Base-by-base conservation (phyloP, 192 early-diverging fungal species). In the Backusella mclennaniae region DNA sequence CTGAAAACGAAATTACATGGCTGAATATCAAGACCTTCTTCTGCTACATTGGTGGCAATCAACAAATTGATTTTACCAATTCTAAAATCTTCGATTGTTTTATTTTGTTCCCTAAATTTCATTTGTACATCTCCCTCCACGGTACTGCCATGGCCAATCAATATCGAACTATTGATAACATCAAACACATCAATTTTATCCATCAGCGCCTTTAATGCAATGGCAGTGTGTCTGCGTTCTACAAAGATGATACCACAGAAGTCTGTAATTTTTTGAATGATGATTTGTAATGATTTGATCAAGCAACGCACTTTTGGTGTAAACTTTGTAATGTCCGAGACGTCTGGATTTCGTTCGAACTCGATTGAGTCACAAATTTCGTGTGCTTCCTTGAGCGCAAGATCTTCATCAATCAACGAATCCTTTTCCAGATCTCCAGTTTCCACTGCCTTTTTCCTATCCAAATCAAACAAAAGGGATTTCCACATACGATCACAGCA, bases 1-100 rank as follows among this genome's bases (percentile, higher is more conserved):
- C 94, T 87, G 26, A 97, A 87, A 11, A 97, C 95, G 53, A 95
- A 68, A 59, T 95, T 97, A 82, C 96, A 98, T 0, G 93, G 91
- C 77, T 95, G 93, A 59, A 98, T 95, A 80, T 98, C 97, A 1
- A 98, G 83, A 23, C 97, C 97, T 80, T 98, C 97, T 78, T 97
- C 97, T 12, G 95, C 97, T 12, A 98, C 96, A 85, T 92, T 91
- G 1, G 97, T 99, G 6, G 97, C 92, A 70, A 97, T 89, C 2
- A 99, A 76, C 33, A 97, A 75, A 75, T 97, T 97, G 33, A 92
- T 78, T 4, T 82, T 79, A 52, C 92, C 90, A 6, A 77, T 75
- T 23, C 89, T 83, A 78, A 98, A 98, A 26, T 89, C 79, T 0
- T 71, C 79, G 26, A 97, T 89, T 4, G 89, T 89, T 21, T 77